Conservation (phyloP, 2,329 filamentous ascomycete species). For the Penicillium griseofulvum region DNA sequence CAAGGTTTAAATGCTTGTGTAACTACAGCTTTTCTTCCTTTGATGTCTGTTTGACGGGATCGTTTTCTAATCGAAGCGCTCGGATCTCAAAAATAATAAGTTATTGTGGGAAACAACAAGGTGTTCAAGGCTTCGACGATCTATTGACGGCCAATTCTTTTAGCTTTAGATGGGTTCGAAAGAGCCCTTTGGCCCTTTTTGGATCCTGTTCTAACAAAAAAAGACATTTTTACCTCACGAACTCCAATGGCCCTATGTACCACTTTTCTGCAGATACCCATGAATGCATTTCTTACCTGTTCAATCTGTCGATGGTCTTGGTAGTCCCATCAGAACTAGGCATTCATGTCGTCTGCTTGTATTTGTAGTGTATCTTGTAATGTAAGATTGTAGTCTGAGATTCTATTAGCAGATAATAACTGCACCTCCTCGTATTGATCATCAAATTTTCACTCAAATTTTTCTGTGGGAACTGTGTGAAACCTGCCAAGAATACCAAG, state of each 20-base stretch:
- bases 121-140: slow-evolving; percentile 29
- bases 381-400: neutral
- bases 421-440: too few relatives aligned
- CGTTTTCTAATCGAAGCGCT: slow-evolving; percentile 23
- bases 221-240: slow-evolving; percentile 25
- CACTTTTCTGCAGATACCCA: slow-evolving; percentile 40
- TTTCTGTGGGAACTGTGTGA: neutral
- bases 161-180: slow-evolving; percentile 36
- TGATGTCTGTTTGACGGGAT: slow-evolving; percentile 28
- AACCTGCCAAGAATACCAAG: slow-evolving; percentile 4
- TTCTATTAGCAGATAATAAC: neutral
- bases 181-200: slow-evolving; percentile 23
- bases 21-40: slow-evolving; percentile 12
- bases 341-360: slow-evolving; percentile 25
- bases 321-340: slow-evolving; percentile 18
- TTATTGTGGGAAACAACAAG: slow-evolving; percentile 22
- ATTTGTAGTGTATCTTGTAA: neutral
- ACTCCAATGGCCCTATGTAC: slow-evolving; percentile 29
- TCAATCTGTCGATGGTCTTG: slow-evolving; percentile 19
- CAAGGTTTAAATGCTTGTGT: slow-evolving; percentile 75
- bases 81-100: slow-evolving; percentile 18
- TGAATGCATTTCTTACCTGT: slow-evolving; percentile 38
- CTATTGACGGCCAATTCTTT: slow-evolving; percentile 30
- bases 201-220: slow-evolving; percentile 30
- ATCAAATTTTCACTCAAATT: neutral